phyloP scores from a whole-genome alignment of 179 eudicot genomes.

The Beta lomatogona region DNA sequence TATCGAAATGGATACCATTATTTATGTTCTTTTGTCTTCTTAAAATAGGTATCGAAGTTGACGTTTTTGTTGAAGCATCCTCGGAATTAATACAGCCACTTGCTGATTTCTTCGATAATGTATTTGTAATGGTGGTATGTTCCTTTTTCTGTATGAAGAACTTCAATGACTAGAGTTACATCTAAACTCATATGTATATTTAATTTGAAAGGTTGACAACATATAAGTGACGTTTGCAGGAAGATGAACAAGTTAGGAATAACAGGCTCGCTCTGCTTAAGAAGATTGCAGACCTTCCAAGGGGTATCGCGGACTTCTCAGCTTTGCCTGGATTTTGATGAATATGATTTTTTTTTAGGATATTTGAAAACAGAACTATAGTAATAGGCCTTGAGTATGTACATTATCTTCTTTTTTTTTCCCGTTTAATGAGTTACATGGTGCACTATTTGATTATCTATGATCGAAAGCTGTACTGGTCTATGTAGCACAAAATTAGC shows the following conservation, averaged over 20 bases:
- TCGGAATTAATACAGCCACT: constrained; percentile 71
- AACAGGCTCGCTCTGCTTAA: constrained; percentile 79
- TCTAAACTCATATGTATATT: background rate
- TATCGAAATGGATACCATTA: background rate
- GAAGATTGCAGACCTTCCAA: constrained; percentile 84
- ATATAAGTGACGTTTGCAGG: constrained; percentile 51
- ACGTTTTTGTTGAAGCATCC: constrained; percentile 73
- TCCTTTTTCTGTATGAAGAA: background rate
- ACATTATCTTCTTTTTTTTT: background rate
- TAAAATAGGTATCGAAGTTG: constrained; percentile 74
- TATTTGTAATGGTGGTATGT: constrained; percentile 99
- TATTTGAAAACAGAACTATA: constrained; percentile 1
- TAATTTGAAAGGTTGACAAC: background rate
- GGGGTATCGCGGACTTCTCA: constrained; percentile 87
- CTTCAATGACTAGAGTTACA: background rate
- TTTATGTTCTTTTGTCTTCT: background rate
- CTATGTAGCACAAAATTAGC: too few species aligned
- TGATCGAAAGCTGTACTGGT: too few species aligned
- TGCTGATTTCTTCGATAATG: constrained; percentile 81
- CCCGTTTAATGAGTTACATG: background rate
- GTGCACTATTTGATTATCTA: too few species aligned
- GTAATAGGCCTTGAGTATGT: constrained; percentile 8
- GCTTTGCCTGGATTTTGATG: constrained; percentile 86
- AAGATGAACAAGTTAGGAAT: constrained; percentile 73
- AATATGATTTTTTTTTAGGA: background rate